Evolutionary conservation across 2,329 filamentous ascomycete species (phyloP).

Genomic region (Alternaria metachromatica): DNA sequence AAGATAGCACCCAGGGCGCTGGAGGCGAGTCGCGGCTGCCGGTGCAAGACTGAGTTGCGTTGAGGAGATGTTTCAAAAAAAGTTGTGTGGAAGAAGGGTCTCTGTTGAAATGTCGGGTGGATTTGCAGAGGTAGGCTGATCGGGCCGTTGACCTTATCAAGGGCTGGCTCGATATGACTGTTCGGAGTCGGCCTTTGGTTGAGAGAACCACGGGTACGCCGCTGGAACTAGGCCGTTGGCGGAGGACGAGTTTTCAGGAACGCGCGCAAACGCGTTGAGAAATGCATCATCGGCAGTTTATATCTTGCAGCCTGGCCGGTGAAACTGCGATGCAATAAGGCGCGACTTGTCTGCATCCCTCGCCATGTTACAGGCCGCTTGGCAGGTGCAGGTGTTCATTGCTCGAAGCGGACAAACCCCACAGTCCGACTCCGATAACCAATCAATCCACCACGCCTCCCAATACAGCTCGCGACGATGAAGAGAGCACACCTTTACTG

Average conservation of each 20-base stretch:
- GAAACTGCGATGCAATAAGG: neutral
- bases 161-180: slow-evolving; percentile 5
- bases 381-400: slow-evolving; percentile 7
- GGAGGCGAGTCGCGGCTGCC: neutral
- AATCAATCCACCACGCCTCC: slow-evolving; percentile 9
- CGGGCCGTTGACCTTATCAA: slow-evolving; percentile 1
- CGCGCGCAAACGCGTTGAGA: slow-evolving; percentile 6
- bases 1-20: slow-evolving; percentile 1
- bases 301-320: neutral
- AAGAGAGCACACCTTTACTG: neutral
- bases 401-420: slow-evolving; percentile 15
- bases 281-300: slow-evolving; percentile 4
- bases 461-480: neutral
- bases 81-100: neutral
- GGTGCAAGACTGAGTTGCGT: neutral
- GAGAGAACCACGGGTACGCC: slow-evolving; percentile 11
- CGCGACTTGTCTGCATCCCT: slow-evolving; percentile 1
- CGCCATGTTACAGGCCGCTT: slow-evolving; percentile 7
- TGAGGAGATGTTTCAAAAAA: neutral
- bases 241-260: slow-evolving; percentile 15
- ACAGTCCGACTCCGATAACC: slow-evolving; percentile 16
- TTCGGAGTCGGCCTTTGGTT: slow-evolving; percentile 6
- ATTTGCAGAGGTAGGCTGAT: neutral
- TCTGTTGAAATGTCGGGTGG: neutral
- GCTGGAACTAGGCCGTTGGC: slow-evolving; percentile 6